phyloP scores from a whole-genome alignment of 2,329 filamentous ascomycete genomes.

The Colletotrichum tofieldiae region DNA sequence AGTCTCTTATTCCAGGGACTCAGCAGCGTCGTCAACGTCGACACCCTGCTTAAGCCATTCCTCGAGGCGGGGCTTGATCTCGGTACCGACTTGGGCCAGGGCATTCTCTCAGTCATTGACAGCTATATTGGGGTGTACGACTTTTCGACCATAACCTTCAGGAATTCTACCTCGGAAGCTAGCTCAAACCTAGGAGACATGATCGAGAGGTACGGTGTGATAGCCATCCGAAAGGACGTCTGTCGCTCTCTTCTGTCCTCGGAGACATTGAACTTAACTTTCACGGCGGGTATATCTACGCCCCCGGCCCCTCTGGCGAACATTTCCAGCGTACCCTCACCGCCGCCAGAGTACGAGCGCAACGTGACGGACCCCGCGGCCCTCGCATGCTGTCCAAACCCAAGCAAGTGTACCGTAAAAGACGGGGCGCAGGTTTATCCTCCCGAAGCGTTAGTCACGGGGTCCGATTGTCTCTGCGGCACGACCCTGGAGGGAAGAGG shows the following conservation, averaged over 20 bases:
- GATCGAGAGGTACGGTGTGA: conserved; percentile 52
- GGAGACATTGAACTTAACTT: conserved; percentile 52
- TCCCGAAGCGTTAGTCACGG: conserved; percentile 48
- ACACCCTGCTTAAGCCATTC: conserved; percentile 32
- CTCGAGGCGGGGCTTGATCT: conserved; percentile 22
- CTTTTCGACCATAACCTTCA: conserved; percentile 51
- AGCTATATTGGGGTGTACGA: conserved; percentile 42
- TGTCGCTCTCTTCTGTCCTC: conserved; percentile 53
- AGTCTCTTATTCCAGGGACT: conserved; percentile 49
- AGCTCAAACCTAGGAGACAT: conserved; percentile 50
- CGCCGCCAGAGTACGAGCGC: conserved; percentile 33
- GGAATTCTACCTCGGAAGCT: conserved; percentile 45
- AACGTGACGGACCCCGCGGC: conserved; percentile 53
- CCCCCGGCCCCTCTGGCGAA: conserved; percentile 43
- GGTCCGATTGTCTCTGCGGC: conserved; percentile 55
- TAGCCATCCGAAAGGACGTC: conserved; percentile 51
- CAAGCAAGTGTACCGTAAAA: conserved; percentile 42
- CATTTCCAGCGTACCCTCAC: conserved; percentile 7
- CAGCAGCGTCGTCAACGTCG: conserved; percentile 46
- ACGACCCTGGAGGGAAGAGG: conserved; percentile 43
- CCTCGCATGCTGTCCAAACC: conserved; percentile 53
- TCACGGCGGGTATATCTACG: conserved; percentile 52
- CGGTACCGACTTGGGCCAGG: not conserved
- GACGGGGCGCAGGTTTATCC: conserved; percentile 51
- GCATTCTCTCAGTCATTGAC: conserved; percentile 19